These are phyloP conservation scores for Drechslerella coelobrocha DNA, from an alignment of 2,329 filamentous ascomycete genomes.

Conservation along the genomic window DNA sequence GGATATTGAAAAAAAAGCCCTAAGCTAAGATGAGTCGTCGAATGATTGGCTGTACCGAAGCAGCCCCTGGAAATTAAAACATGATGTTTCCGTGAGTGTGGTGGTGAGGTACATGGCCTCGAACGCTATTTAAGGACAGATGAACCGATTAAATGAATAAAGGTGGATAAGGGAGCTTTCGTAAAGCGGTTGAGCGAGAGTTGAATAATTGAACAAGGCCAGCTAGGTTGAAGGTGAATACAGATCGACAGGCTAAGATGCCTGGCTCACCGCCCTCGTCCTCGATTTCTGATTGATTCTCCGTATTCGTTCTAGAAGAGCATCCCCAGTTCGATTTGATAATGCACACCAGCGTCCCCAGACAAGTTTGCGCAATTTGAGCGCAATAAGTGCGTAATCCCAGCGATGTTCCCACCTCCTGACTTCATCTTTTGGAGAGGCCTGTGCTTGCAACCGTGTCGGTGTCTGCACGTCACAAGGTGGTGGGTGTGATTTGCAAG, in stretches of 20 bases:
- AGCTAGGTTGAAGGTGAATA: background rate
- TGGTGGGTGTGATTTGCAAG: slow-evolving; percentile 48
- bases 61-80: too few relatives aligned
- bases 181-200: background rate
- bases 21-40: too few relatives aligned
- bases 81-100: too few relatives aligned
- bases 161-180: too few relatives aligned
- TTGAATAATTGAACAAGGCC: background rate
- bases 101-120: too few relatives aligned
- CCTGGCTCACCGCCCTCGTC: slow-evolving; percentile 1
- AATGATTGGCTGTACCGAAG: too few relatives aligned
- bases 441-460: background rate
- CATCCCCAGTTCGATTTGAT: slow-evolving; percentile 21
- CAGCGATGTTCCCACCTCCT: slow-evolving; percentile 39
- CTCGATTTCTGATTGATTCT: slow-evolving; percentile 25
- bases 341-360: slow-evolving; percentile 24
- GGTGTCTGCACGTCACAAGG: background rate
- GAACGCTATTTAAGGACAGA: too few relatives aligned
- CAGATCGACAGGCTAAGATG: background rate
- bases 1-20: too few relatives aligned
- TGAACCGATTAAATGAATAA: too few relatives aligned
- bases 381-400: slow-evolving; percentile 32
- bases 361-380: slow-evolving; percentile 28
- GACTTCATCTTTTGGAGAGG: slow-evolving; percentile 33
- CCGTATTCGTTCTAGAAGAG: slow-evolving; percentile 29